Evolutionary conservation across 2,329 filamentous ascomycete genomes (phyloP), one percentile per base, ranked within the genome.

Genomic region (Sporothrix inflata): DNA sequence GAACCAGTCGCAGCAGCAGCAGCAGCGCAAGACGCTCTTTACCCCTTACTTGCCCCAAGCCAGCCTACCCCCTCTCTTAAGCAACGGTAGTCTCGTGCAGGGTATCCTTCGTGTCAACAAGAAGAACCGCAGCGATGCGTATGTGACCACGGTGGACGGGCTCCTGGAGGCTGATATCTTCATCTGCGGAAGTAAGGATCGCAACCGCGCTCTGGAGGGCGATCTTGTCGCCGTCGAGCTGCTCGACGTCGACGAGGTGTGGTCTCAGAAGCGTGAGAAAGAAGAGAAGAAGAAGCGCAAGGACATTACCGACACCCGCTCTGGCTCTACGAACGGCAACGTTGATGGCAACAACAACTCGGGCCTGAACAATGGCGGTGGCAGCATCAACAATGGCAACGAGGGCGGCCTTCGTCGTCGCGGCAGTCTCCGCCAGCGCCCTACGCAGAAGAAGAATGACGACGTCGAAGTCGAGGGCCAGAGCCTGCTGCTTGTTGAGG

Each of bases 281-380:
- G 96, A 99, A 83, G 96, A 99, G 82, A 99, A 99, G 88, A 99
- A 99, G 89, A 99, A 98, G 86, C 93, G 96, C 81, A 99, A 99
- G 86, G 96, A 99, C 79, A 97, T 98, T 73, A 97, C 94, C 45
- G 96, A 98, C 80, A 94, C 93, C 73, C 91, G 95, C 75, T 89
- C 89, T 69, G 91, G 91, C 76, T 92, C 92, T 74, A 92, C 89
- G 75, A 93, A 90, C 78, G 92, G 91, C 75, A 90, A 90, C 74
- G 90, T 88, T 78, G 88, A 92, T 79, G 87, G 88, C 12, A 34
- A 51, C 34, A 49, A 21, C 75, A 85, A 85, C 71, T 88, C 92
- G 79, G 87, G 88, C 30, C 27, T 69, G 3, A 57, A 27, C 75
- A 85, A 85, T 71, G 83, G 84, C 55, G 89, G 87, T 57, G 90